Evolutionary conservation across 345 rosid genomes (phyloP), one percentile per base, ranked within the genome.

Genomic region (Hibiscus tridactylites): DNA sequence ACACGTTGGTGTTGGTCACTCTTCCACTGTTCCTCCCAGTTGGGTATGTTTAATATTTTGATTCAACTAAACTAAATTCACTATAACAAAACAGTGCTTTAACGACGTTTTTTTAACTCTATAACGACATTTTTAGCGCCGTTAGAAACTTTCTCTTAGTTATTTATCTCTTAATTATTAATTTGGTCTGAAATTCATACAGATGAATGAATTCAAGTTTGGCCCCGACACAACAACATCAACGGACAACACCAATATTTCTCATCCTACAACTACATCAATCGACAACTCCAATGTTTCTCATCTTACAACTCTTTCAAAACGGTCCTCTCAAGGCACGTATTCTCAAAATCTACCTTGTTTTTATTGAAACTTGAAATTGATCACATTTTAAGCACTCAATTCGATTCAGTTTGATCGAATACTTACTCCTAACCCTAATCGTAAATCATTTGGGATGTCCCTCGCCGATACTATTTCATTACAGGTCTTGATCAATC

Each of bases 1-100:
- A 44, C 97, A 90, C 71, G 88, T 94, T 68, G 98, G 97, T 0
- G 87, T 89, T 93, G 96, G 91, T 42, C 92, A 91, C 42, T 74
- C 82, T 57, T 83, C 96, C 76, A 88, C 90, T 29, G 75, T 70
- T 77, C 83, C 91, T 26, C 98, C 98, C 71, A 88, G 82, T 77
- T 94, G 98, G 97, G 98, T 91, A 84, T 77, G 93, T 78, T 44
- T 17, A 67, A 31, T 19, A 44, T 6, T n/a, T 35, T 44, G 37
- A 13, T n/a, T 53, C 16, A n/a, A 26, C 58, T 26, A 66, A 46
- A 3, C 58, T 39, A 15, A 31, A 16, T 21, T 21, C 21, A 21
- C 21, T 21, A 21, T 0, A 21, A 21, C 0, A 21, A 21, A 21
- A 21, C 21, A 21, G 21, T 21, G 0, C 21, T 21, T 21, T 21